Evolutionary conservation across 192 early-diverging fungal species (phyloP), one percentile per base, ranked within the genome.

Genomic region (Backusella liffmaniae): DNA sequence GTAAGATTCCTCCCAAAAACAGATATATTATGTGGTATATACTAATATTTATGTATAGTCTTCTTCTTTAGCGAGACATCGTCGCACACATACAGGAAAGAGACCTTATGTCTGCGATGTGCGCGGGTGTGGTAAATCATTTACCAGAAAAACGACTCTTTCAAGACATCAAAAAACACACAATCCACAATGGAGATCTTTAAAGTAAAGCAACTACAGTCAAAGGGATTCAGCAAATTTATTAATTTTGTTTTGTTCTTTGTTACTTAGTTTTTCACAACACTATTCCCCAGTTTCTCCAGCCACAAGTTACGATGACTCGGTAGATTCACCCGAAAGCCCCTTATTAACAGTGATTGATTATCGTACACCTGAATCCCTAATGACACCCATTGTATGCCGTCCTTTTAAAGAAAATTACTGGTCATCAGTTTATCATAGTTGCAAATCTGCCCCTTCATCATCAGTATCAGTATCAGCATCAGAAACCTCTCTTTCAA

Each of bases 61-160:
- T 39, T 93, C 92, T 23, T 93, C 91, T 26, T 86, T 95, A 51
- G 91, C 92, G 0, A 86, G 93, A 66, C 93, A 95, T 79, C 88
- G 92, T 37, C 88, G 92, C 67, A 92, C 90, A 1, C 93, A 95
- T 77, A 91, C 90, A 73, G 92, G 92, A 51, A 92, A 92, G 77
- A 86, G 93, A 62, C 91, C 93, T 1, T 95, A 92, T 81, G 84
- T 86, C 6, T 94, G 92, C 73, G 77, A 81, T n/a, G 85, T 86
- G 72, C 82, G 85, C 5, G 90, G 89, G 3, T 96, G 94, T 77
- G 87, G 81, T 18, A 95, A 95, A 75, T 83, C 88, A 1, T 96
- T 94, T 76, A 92, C 89, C 32, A 82, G 92, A 29, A 85, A 87
- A 49, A 92, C 89, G 4, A 90, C 90, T 4, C 74, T 93, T 16